A percentile compares a stretch with the other conserved stretches of the same genome.
These are phyloP conservation scores for Picea abies DNA, from an alignment of 83 land plant species.

Conservation along the genomic window DNA sequence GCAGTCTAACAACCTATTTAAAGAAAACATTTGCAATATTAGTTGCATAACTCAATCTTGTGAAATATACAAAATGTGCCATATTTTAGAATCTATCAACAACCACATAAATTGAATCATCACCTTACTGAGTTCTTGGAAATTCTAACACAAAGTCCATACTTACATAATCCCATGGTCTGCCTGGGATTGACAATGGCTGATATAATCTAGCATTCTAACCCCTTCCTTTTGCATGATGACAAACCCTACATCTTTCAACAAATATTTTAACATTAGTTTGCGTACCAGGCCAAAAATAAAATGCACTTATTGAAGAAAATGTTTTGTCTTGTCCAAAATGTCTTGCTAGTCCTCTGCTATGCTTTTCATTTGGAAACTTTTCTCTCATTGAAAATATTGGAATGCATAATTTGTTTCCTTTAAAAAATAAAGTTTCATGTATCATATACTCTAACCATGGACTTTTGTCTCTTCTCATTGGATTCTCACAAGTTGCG, in stretches of 20 bases:
- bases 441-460: background rate
- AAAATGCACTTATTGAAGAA: too few relatives aligned
- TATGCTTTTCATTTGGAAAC: background rate
- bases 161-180: background rate
- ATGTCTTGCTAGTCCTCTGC: background rate
- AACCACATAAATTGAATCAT: conserved; percentile 11
- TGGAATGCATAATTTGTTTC: background rate
- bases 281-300: too few relatives aligned
- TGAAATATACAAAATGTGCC: background rate
- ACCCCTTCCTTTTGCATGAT: background rate
- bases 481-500: background rate
- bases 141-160: background rate
- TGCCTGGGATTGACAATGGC: background rate
- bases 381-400: background rate
- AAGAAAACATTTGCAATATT: background rate
- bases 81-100: conserved; percentile 16
- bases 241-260: too few relatives aligned
- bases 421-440: background rate
- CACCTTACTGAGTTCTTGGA: background rate
- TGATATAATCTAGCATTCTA: background rate
- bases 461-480: background rate
- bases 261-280: too few relatives aligned
- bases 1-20: background rate
- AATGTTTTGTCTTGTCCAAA: background rate
- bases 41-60: background rate